Evolutionary conservation across 2,329 filamentous ascomycete genomes (phyloP).

Genomic region (Coniella vitis): DNA sequence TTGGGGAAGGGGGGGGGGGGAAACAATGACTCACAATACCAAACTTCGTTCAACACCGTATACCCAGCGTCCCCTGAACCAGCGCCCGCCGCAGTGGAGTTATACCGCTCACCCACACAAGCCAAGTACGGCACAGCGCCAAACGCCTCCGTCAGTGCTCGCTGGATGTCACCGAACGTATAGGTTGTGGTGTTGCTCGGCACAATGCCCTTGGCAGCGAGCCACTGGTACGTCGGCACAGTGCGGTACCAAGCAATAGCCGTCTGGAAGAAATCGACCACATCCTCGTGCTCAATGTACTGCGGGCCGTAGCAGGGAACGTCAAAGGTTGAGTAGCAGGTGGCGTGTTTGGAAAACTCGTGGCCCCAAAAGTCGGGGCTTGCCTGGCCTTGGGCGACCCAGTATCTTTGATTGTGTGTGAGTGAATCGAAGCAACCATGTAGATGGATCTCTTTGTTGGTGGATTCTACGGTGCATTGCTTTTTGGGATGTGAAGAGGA

Average conservation of each 20-base stretch:
- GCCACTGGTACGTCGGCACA: slow-evolving; percentile 55
- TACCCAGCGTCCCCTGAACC: slow-evolving; percentile 48
- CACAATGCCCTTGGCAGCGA: slow-evolving; percentile 44
- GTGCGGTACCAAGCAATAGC: slow-evolving; percentile 49
- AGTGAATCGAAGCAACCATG: background rate
- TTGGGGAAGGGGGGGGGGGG: too few species aligned
- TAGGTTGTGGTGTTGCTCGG: slow-evolving; percentile 55
- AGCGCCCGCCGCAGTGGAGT: slow-evolving; percentile 50
- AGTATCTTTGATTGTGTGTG: slow-evolving; percentile 30
- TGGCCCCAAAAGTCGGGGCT: slow-evolving; percentile 59
- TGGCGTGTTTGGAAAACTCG: slow-evolving; percentile 62
- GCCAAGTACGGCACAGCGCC: slow-evolving; percentile 54
- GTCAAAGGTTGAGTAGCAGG: slow-evolving; percentile 61
- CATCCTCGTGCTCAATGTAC: slow-evolving; percentile 49
- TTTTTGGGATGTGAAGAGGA: background rate
- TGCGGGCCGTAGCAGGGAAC: slow-evolving; percentile 55
- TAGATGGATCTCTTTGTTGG: background rate
- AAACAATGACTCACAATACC: slow-evolving; percentile 42
- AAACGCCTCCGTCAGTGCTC: slow-evolving; percentile 40
- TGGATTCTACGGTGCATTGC: background rate
- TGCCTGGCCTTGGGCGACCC: slow-evolving; percentile 50
- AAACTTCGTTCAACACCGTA: slow-evolving; percentile 54
- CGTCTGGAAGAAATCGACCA: slow-evolving; percentile 58
- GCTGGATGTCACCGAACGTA: slow-evolving; percentile 44
- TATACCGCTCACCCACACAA: slow-evolving; percentile 54